Evolutionary conservation across 1,284 basidiomycete genomes (phyloP).

Genomic region (Coriolopsis trogii): DNA sequence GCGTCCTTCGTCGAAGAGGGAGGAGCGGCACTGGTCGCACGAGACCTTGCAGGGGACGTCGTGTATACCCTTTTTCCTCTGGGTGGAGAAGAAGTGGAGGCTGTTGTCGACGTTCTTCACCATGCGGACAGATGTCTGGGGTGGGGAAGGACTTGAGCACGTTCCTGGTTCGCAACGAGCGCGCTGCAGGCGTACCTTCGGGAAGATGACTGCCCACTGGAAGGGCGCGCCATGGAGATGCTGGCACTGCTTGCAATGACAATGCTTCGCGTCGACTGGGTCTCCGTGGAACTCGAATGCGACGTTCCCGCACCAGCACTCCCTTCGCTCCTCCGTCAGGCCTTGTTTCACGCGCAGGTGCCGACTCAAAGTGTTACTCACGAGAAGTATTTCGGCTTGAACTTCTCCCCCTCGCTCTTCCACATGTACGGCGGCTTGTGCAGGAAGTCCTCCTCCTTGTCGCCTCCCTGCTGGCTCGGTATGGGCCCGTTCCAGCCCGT

Average conservation of each 20-base stretch:
- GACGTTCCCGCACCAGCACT: conserved; percentile 39
- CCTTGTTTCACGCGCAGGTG: too few relatives aligned
- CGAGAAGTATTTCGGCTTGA: conserved; percentile 33
- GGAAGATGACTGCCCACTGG: conserved; percentile 40
- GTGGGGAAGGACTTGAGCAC: not conserved
- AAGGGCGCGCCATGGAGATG: conserved; percentile 38
- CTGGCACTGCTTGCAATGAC: conserved; percentile 38
- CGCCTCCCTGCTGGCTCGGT: conserved; percentile 33
- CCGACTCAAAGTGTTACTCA: conserved; percentile 14
- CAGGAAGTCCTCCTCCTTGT: conserved; percentile 33
- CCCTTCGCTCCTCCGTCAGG: conserved; percentile 14
- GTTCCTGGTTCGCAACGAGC: not conserved
- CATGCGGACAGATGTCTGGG: conserved; percentile 37
- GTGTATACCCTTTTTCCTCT: conserved; percentile 25
- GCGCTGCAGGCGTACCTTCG: conserved; percentile 23
- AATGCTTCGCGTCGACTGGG: conserved; percentile 38
- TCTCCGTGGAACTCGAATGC: conserved; percentile 38
- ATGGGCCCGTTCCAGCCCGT: conserved; percentile 35
- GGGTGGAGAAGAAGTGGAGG: conserved; percentile 39
- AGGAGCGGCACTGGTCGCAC: conserved; percentile 36
- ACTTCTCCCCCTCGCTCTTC: conserved; percentile 30
- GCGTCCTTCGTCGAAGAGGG: conserved; percentile 40
- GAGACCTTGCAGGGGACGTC: conserved; percentile 37
- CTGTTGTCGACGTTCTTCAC: conserved; percentile 31
- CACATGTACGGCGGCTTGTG: conserved; percentile 38